Conservation (phyloP, 2,329 filamentous ascomycete species). For the Colletotrichum tropicale region DNA sequence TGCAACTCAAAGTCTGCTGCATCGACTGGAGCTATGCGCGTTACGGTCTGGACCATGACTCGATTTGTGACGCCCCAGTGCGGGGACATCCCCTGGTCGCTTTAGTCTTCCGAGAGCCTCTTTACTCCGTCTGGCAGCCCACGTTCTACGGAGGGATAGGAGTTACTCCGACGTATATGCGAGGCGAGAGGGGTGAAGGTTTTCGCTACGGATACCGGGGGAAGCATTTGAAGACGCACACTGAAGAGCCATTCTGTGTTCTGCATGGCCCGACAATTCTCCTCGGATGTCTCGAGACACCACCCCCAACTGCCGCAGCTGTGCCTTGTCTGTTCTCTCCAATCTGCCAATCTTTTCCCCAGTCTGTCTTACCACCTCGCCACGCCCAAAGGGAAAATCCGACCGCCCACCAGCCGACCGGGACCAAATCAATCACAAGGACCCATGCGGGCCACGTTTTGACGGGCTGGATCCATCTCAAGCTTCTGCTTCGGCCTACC, state of each 20-base stretch:
- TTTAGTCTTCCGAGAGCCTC: background rate
- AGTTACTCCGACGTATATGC: slow-evolving; percentile 17
- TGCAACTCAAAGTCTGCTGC: background rate
- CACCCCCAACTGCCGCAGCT: background rate
- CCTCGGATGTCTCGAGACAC: slow-evolving; percentile 5
- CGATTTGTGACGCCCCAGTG: background rate
- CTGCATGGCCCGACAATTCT: slow-evolving; percentile 9
- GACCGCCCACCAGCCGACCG: background rate
- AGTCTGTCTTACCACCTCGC: background rate
- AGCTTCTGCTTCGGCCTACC: background rate
- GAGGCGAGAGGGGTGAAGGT: background rate
- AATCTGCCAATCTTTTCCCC: background rate
- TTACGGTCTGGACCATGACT: slow-evolving; percentile 6
- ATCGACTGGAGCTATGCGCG: background rate
- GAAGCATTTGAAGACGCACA: background rate
- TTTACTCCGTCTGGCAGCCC: background rate
- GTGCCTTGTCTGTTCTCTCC: background rate
- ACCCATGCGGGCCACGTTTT: background rate
- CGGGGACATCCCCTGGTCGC: background rate
- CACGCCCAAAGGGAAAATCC: background rate
- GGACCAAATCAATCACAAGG: background rate
- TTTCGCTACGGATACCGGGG: background rate
- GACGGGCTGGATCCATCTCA: background rate
- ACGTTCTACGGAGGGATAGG: background rate
- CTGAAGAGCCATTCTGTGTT: background rate